Evolutionary conservation across 164 flowering plant genomes (phyloP).

Genomic region (Tetracentron sinense): DNA sequence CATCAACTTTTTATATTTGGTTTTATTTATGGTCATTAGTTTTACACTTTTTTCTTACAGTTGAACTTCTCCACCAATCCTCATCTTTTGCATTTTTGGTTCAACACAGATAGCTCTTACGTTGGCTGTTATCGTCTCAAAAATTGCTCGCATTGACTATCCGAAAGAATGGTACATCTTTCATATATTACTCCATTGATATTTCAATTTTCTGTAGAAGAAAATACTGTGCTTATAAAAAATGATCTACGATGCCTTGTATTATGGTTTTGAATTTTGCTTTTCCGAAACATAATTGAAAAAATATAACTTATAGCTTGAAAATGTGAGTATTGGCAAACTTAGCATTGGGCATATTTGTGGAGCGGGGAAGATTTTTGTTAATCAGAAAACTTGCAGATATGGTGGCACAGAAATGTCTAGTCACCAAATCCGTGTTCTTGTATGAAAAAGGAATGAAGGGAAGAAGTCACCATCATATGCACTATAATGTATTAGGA

Average conservation of each 20-base stretch:
- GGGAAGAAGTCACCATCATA: too few species aligned
- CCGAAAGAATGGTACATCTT: slow-evolving; percentile 82
- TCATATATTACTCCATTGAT: neutral
- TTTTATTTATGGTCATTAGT: neutral
- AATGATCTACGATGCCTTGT: neutral
- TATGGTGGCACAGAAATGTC: too few species aligned
- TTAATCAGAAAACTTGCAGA: too few species aligned
- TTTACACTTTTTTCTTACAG: neutral
- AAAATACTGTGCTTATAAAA: neutral
- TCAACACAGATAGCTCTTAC: slow-evolving; percentile 67
- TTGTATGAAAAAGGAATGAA: too few species aligned
- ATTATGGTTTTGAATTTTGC: too few species aligned
- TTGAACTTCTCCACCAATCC: neutral
- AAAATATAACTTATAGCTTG: neutral
- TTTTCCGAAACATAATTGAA: neutral
- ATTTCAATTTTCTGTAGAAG: neutral
- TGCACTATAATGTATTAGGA: too few species aligned
- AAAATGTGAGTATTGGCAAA: neutral
- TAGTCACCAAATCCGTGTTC: too few species aligned
- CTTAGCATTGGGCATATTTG: too few species aligned
- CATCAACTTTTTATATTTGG: neutral
- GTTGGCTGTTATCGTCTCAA: slow-evolving; percentile 84
- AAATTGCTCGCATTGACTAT: slow-evolving; percentile 97
- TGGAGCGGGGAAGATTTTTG: too few species aligned
- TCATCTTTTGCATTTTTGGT: slow-evolving; percentile 9